These are phyloP conservation scores for Panaeolus cyanescens DNA, from an alignment of 768 basidiomycete genomes.

Conservation along the genomic window DNA sequence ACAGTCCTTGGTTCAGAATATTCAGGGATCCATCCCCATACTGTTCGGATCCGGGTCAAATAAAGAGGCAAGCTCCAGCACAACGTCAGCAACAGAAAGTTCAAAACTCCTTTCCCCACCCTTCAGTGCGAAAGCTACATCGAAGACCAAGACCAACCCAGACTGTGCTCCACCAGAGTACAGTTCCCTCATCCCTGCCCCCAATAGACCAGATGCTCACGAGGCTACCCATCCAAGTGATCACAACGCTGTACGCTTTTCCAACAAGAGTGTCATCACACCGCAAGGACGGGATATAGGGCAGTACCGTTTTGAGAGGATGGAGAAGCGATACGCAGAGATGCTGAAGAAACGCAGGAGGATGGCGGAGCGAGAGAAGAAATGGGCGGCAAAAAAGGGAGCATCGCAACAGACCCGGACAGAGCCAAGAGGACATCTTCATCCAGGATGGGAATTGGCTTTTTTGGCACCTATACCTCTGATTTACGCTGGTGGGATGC, in stretches of 20 bases:
- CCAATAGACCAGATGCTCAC: conserved; percentile 35
- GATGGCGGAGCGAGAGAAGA: conserved; percentile 2
- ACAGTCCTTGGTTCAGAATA: no score
- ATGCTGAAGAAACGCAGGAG: neutral
- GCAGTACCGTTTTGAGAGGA: neutral
- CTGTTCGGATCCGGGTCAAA: no score
- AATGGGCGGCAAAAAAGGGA: no score
- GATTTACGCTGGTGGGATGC: neutral
- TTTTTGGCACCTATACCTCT: neutral
- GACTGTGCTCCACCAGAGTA: neutral
- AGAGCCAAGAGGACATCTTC: neutral
- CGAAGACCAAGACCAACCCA: conserved; percentile 31
- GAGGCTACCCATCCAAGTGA: conserved; percentile 56
- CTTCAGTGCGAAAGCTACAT: conserved; percentile 57
- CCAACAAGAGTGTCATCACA: conserved; percentile 3
- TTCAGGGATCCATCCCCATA: no score
- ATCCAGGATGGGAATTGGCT: neutral
- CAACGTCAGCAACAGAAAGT: no score
- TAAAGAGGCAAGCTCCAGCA: no score
- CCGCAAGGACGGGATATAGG: neutral
- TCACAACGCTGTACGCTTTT: conserved; percentile 43
- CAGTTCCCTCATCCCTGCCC: conserved; percentile 22
- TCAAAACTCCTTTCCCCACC: no score
- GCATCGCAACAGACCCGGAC: no score
- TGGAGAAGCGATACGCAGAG: neutral